These are phyloP conservation scores for Agaricus sinodeliciosus DNA, from an alignment of 768 basidiomycete genomes.

Conservation along the genomic window DNA sequence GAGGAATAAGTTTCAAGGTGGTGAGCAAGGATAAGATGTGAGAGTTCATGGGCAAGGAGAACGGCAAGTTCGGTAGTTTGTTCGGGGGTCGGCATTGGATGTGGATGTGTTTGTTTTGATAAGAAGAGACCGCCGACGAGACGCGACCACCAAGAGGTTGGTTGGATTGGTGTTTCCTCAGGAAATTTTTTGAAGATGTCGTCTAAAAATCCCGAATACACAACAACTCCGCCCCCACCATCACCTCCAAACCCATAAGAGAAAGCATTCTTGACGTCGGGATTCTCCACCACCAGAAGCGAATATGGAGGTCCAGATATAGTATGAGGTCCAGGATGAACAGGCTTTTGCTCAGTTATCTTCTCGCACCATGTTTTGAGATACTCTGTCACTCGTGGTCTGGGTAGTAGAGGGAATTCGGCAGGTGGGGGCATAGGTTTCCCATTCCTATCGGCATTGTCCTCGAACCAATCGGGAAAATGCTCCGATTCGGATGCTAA, in stretches of 20 bases:
- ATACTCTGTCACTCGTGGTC: slow-evolving; percentile 70
- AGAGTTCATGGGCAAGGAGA: slow-evolving; percentile 88
- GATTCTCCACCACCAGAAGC: slow-evolving; percentile 81
- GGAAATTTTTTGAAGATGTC: slow-evolving; percentile 60
- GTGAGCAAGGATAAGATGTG: slow-evolving; percentile 86
- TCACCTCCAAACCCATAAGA: slow-evolving; percentile 93
- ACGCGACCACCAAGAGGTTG: slow-evolving; percentile 38
- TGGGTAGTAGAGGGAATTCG: slow-evolving; percentile 73
- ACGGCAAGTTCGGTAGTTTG: slow-evolving; percentile 88
- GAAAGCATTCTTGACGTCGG: slow-evolving; percentile 85
- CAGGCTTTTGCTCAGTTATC: slow-evolving; percentile 35
- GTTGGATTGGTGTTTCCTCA: slow-evolving; percentile 14
- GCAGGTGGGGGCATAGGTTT: slow-evolving; percentile 76
- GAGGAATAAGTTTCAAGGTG: slow-evolving; percentile 91
- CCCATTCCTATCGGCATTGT: slow-evolving; percentile 37
- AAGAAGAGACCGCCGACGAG: slow-evolving; percentile 41
- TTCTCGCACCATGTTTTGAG: slow-evolving; percentile 52
- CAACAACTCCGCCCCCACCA: slow-evolving; percentile 87
- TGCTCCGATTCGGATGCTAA: slow-evolving; percentile 54
- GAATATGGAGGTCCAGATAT: slow-evolving; percentile 85
- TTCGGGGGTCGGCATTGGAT: slow-evolving; percentile 60
- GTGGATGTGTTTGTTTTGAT: slow-evolving; percentile 25
- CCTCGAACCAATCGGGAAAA: slow-evolving; percentile 45
- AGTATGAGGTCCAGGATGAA: slow-evolving; percentile 39
- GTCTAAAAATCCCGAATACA: slow-evolving; percentile 91